A percentile compares a stretch with the other conserved stretches of the same genome.
Evolutionary conservation across 805 yeast genomes (phyloP).

Genomic region (Candida nemodendra): DNA sequence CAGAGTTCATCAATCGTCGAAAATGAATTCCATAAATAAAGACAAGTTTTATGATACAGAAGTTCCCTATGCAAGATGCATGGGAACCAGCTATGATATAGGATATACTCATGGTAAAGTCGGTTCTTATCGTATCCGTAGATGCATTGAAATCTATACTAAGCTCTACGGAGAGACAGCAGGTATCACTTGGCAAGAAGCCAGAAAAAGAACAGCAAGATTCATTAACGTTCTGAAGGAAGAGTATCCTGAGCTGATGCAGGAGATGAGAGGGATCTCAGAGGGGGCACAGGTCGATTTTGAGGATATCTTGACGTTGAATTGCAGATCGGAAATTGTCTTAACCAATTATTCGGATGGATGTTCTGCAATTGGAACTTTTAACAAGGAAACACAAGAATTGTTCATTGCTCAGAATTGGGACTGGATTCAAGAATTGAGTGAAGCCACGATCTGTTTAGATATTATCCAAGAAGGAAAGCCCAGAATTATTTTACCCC

Average conservation of each 20-base stretch:
- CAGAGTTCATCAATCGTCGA: too few relatives aligned
- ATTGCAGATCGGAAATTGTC: slow-evolving; percentile 39
- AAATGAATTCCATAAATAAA: too few relatives aligned
- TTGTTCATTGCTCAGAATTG: slow-evolving; percentile 38
- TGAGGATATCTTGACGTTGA: slow-evolving; percentile 37
- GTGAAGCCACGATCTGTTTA: slow-evolving; percentile 27
- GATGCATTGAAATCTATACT: slow-evolving; percentile 31
- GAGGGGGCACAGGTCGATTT: slow-evolving; percentile 34
- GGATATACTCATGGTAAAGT: slow-evolving; percentile 36
- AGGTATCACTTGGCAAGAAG: slow-evolving; percentile 31
- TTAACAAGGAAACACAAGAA: slow-evolving; percentile 22
- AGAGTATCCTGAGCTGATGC: slow-evolving; percentile 31
- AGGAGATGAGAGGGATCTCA: slow-evolving; percentile 39
- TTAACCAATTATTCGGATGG: slow-evolving; percentile 38
- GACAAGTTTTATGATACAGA: slow-evolving; percentile 15
- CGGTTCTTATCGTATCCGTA: slow-evolving; percentile 31
- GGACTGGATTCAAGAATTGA: slow-evolving; percentile 39
- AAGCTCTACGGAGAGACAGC: slow-evolving; percentile 26
- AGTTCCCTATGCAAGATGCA: slow-evolving; percentile 24
- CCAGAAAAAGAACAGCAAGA: slow-evolving; percentile 25
- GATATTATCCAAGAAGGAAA: slow-evolving; percentile 26
- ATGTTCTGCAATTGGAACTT: slow-evolving; percentile 35
- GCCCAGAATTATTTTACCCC: slow-evolving; percentile 25
- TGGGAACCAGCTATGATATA: slow-evolving; percentile 29
- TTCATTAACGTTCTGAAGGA: slow-evolving; percentile 30